Evolutionary conservation across 179 eudicot species (phyloP).

Genomic region (Nepenthes alata): DNA sequence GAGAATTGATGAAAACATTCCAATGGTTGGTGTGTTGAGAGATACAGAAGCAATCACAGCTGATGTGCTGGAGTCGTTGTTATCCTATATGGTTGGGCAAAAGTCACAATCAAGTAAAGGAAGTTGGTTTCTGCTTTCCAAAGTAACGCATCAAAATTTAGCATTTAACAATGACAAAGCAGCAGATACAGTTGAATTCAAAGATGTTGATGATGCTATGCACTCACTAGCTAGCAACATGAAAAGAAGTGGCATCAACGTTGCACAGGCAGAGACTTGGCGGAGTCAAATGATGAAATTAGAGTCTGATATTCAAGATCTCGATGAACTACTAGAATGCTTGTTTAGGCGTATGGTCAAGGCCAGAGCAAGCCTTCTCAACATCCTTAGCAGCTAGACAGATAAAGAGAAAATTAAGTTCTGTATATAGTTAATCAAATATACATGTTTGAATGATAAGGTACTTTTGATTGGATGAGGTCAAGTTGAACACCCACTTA

Average conservation of each 20-base stretch:
- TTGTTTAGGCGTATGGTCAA: constrained; percentile 34
- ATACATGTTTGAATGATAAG: too few species aligned
- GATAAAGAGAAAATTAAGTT: too few species aligned
- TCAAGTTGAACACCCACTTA: too few species aligned
- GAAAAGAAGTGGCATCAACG: constrained; percentile 9
- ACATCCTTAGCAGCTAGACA: constrained; percentile 25
- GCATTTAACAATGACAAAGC: constrained; percentile 4
- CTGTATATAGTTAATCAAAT: too few species aligned
- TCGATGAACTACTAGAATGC: constrained; percentile 27
- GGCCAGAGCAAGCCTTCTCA: constrained; percentile 39
- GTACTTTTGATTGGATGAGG: too few species aligned
- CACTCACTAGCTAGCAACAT: constrained; percentile 9
- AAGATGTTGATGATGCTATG: constrained; percentile 13
- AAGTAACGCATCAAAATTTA: constrained; percentile 7
- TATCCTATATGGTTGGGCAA: constrained; percentile 13
- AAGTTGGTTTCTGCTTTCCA: constrained; percentile 21
- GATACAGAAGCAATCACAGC: constrained; percentile 18
- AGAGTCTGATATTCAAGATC: constrained; percentile 25
- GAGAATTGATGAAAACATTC: constrained; percentile 1
- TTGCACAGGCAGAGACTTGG: constrained; percentile 11
- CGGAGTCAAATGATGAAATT: constrained; percentile 17
- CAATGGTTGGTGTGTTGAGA: constrained; percentile 9
- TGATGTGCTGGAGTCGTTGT: constrained; percentile 13
- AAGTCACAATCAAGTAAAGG: constrained; percentile 15
- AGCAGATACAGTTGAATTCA: constrained; percentile 10